These are phyloP conservation scores for Chlamydomonas sp. DNA, from an alignment of 139 green algal species.

Conservation along the genomic window DNA sequence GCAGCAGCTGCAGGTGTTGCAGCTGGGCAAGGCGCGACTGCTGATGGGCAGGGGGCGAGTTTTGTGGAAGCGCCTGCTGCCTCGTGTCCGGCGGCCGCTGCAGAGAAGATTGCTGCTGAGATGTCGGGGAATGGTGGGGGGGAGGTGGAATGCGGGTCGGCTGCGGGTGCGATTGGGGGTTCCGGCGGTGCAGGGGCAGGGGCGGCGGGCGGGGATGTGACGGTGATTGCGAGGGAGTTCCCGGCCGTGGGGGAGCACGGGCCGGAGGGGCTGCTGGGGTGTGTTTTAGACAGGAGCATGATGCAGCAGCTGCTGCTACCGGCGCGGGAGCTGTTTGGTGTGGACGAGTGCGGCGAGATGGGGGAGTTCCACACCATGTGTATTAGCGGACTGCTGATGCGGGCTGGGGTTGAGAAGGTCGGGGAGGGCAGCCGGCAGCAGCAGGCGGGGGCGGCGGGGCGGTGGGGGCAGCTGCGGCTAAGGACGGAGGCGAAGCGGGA, in stretches of 20 bases:
- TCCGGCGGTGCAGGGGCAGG: neutral
- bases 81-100: too few species aligned
- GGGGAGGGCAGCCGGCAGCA: neutral
- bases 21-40: neutral
- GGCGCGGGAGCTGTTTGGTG: neutral
- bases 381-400: neutral
- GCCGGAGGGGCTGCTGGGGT: constrained; percentile 7
- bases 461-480: neutral
- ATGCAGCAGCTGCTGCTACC: constrained; percentile 3
- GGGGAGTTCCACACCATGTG: constrained; percentile 43
- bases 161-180: neutral
- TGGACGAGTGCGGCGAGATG: constrained; percentile 38
- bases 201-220: neutral
- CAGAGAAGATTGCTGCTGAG: too few species aligned
- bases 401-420: neutral
- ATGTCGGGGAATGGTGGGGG: too few species aligned
- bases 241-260: neutral
- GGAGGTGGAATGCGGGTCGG: too few species aligned
- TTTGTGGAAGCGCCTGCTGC: too few species aligned
- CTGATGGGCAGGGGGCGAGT: too few species aligned
- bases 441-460: neutral
- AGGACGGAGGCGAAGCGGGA: neutral
- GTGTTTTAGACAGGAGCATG: neutral
- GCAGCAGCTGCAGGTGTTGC: neutral
- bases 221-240: neutral